Base-by-base conservation (phyloP, 768 basidiomycete genomes). In the Collybia sordida region DNA sequence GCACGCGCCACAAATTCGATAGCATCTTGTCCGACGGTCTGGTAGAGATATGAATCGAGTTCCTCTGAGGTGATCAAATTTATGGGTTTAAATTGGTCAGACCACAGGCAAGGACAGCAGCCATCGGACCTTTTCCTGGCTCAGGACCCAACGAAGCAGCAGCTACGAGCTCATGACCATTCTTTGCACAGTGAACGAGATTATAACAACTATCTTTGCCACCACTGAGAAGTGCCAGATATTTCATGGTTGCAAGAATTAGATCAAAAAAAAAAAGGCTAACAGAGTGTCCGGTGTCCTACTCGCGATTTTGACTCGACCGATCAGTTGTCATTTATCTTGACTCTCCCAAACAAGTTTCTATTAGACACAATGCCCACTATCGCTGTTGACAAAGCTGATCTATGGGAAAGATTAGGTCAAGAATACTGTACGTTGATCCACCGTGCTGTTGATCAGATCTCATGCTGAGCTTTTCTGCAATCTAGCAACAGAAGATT, bases 181-280 rank as follows among this genome's bases (percentile, higher is more conserved):
- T 92, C 51, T 79, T 75, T 42, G 81, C 71, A 63, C 93, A 96
- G 69, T 98, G 95, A 9, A 93, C 68, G 37, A 98, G 82, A 62
- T 96, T 98, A 78, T 86, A 98, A 75, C 93, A 94, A 66, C 90
- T 93, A 70, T 99, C 97, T 70, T 99, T 99, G 24, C 97, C 97
- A 34, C 97, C 97, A 51, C 95, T 98, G 54, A 99, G 84, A 50
- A 99, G 73, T 1, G 88, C 96, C 63, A 98, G 83, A 66, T 93
- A 92, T 72, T 93, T 93, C 93, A 96, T 95, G 42, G 50, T 56
- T 19, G 6, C 12, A 35, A 41, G 25, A 50, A 37, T 49, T 22
- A 40, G 49, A 45, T 48, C 45, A 21, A 38, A 25, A 25, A 39
- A 31, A 59, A 50, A 56, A 54, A 44, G 53, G 53, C 42, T 51